Conservation (phyloP, 768 basidiomycete species). For the Mycena albidolilacea region DNA sequence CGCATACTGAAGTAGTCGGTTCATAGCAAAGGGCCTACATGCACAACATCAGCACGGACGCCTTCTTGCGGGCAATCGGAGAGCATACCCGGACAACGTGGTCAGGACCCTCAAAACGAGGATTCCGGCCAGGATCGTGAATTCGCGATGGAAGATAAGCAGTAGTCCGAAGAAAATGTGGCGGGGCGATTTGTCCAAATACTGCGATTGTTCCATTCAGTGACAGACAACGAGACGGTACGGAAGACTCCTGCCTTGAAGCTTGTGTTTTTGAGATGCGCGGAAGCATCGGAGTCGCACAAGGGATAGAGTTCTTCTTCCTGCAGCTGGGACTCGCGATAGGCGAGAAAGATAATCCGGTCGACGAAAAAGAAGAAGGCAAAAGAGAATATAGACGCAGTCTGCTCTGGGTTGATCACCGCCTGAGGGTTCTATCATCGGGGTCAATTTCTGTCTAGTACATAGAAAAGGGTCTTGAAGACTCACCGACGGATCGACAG, state of each 20-base stretch:
- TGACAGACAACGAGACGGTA: conserved; percentile 21
- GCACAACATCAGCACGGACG: background rate
- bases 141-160: conserved; percentile 49
- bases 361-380: conserved; percentile 70
- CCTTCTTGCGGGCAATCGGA: background rate
- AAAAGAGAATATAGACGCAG: conserved; percentile 60
- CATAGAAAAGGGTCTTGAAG: background rate
- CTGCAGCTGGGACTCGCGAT: conserved; percentile 59
- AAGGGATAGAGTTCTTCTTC: conserved; percentile 72
- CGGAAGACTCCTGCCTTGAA: conserved; percentile 47
- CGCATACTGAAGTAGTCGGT: conserved; percentile 55
- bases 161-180: conserved; percentile 59
- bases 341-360: conserved; percentile 60
- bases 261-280: conserved; percentile 43
- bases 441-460: background rate
- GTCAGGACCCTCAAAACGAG: conserved; percentile 12
- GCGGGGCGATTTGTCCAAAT: conserved; percentile 5
- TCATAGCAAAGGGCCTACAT: conserved; percentile 56
- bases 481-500: conserved; percentile 64
- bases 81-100: conserved; percentile 16
- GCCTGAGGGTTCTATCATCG: conserved; percentile 1
- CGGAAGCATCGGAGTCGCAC: conserved; percentile 66
- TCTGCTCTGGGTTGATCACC: conserved; percentile 61
- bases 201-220: background rate
- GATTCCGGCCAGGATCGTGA: conserved; percentile 41